These are phyloP conservation scores for Hymenoscyphus fructigenus DNA, from an alignment of 2,329 filamentous ascomycete species.

Conservation along the genomic window DNA sequence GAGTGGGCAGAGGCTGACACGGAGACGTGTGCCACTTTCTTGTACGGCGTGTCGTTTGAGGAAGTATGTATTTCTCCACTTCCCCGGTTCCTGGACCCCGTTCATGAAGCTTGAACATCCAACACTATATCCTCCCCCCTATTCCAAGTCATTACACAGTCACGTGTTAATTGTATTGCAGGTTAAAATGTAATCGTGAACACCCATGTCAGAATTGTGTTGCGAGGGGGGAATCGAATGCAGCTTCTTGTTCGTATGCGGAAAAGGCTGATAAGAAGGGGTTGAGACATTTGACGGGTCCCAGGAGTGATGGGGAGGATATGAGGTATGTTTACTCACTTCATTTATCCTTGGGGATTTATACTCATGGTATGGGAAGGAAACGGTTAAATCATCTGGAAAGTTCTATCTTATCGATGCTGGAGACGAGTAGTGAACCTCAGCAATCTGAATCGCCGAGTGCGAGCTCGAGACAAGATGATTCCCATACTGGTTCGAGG, in stretches of 20 bases:
- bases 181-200: constrained; percentile 85
- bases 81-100: constrained; percentile 13
- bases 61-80: constrained; percentile 24
- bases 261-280: constrained; percentile 43
- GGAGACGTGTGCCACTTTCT: constrained; percentile 24
- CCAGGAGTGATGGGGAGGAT: constrained; percentile 50
- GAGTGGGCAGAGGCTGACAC: constrained; percentile 21
- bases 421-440: not conserved
- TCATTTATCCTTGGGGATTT: constrained; percentile 3
- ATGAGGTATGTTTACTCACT: constrained; percentile 51
- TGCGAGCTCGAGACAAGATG: constrained; percentile 44
- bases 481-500: constrained; percentile 42
- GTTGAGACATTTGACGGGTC: constrained; percentile 34
- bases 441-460: constrained; percentile 32
- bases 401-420: constrained; percentile 53
- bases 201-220: constrained; percentile 91
- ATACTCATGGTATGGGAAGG: constrained; percentile 21
- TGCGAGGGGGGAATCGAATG: constrained; percentile 73
- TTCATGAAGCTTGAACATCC: too few species aligned
- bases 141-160: constrained; percentile 4
- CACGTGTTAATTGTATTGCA: constrained; percentile 38
- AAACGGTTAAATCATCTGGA: constrained; percentile 54
- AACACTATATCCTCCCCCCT: too few species aligned
- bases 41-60: constrained; percentile 26
- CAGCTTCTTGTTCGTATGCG: constrained; percentile 85